phyloP scores from a whole-genome alignment of 495 filamentous ascomycete species.

The Lasiosphaeria hispida region DNA sequence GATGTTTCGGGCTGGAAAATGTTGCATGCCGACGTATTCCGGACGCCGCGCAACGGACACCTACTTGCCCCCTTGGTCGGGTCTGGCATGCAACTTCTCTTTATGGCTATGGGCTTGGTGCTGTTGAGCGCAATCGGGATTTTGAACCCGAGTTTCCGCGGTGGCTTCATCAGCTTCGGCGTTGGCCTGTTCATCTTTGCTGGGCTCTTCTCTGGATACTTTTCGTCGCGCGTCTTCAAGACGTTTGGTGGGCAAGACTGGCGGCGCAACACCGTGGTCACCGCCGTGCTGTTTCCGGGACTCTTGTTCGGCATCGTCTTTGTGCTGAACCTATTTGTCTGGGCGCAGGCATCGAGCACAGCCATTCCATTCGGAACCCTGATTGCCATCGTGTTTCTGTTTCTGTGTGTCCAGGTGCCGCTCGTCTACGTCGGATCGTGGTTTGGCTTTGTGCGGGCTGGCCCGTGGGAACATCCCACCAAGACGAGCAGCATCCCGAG shows the following conservation, averaged over 20 bases:
- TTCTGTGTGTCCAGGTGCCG: constrained; percentile 87
- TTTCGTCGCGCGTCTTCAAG: constrained; percentile 79
- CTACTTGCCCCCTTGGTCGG: constrained; percentile 84
- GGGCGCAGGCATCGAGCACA: constrained; percentile 88
- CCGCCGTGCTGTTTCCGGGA: constrained; percentile 81
- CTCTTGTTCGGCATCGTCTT: constrained; percentile 77
- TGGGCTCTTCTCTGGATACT: constrained; percentile 90
- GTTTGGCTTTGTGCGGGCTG: constrained; percentile 66
- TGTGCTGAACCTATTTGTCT: constrained; percentile 88
- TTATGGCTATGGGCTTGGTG: constrained; percentile 78
- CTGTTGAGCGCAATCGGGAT: constrained; percentile 79
- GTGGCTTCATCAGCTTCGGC: constrained; percentile 86
- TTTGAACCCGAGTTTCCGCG: constrained; percentile 87
- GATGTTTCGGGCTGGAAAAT: constrained; percentile 93
- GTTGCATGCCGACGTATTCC: constrained; percentile 93
- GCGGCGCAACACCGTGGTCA: constrained; percentile 79
- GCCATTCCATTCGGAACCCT: constrained; percentile 88
- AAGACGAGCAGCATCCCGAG: constrained; percentile 73
- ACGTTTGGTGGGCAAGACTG: constrained; percentile 81
- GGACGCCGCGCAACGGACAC: constrained; percentile 68
- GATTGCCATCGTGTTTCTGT: constrained; percentile 71
- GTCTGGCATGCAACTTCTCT: constrained; percentile 85
- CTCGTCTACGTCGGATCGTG: constrained; percentile 84
- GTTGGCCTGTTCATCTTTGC: constrained; percentile 86
- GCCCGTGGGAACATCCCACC: constrained; percentile 82